These are phyloP conservation scores for Blastobotrys parvus DNA, from an alignment of 805 yeast genomes.

Conservation along the genomic window DNA sequence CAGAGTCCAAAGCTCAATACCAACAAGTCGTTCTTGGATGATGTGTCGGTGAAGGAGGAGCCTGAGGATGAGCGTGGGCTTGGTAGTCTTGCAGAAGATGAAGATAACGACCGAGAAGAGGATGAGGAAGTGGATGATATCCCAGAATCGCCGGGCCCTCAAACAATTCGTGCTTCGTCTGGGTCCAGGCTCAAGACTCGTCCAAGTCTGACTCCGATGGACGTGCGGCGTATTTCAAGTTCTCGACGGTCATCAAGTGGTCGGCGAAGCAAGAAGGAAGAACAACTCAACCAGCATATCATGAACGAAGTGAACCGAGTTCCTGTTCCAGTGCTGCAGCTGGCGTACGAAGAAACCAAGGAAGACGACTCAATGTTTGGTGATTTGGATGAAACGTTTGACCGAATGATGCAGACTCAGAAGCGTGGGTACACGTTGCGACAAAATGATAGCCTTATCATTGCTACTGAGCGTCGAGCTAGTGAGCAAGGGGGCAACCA, in stretches of 20 bases:
- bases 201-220: constrained; percentile 18
- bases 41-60: background rate
- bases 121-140: background rate
- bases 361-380: constrained; percentile 13
- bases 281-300: constrained; percentile 11
- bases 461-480: constrained; percentile 15
- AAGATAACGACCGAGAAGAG: too few species aligned
- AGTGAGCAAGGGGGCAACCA: background rate
- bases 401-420: constrained; percentile 15
- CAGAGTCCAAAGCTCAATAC: background rate
- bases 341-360: constrained; percentile 8
- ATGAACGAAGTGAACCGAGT: constrained; percentile 8
- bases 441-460: constrained; percentile 16
- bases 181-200: constrained; percentile 13
- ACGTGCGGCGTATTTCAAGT: constrained; percentile 11
- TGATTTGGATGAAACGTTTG: constrained; percentile 20
- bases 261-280: background rate
- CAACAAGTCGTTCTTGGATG: background rate
- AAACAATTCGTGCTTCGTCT: constrained; percentile 16
- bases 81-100: constrained; percentile 1
- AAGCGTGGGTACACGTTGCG: constrained; percentile 20
- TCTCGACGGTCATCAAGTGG: constrained; percentile 5
- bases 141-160: constrained; percentile 1
- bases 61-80: constrained; percentile 2
- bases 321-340: constrained; percentile 15